phyloP scores from a whole-genome alignment of 192 early-diverging fungal species.

The Mortierella claussenii region DNA sequence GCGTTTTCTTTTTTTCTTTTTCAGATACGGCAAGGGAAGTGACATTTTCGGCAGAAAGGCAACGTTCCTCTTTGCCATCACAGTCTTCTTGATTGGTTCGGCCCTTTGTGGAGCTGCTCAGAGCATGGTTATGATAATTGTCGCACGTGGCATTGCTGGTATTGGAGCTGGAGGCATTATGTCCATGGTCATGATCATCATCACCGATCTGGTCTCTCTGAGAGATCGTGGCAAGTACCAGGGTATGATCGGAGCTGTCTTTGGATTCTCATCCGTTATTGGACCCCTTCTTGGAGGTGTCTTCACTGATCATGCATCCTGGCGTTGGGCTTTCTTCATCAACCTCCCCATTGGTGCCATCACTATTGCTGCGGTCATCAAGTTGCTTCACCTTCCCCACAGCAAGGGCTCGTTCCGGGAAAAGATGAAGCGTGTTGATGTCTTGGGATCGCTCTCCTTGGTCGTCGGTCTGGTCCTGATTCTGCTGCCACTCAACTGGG shows the following conservation, averaged over 20 bases:
- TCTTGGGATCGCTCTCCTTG: conserved; percentile 62
- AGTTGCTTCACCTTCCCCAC: conserved; percentile 67
- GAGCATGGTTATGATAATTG: conserved; percentile 69
- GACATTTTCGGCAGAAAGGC: conserved; percentile 86
- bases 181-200: conserved; percentile 71
- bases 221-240: conserved; percentile 75
- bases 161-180: conserved; percentile 74
- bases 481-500: conserved; percentile 78
- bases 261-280: conserved; percentile 61
- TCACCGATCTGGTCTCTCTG: conserved; percentile 71
- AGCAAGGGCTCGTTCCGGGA: conserved; percentile 55
- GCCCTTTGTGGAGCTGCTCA: conserved; percentile 69
- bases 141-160: conserved; percentile 77
- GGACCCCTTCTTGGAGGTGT: conserved; percentile 70
- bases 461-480: conserved; percentile 66
- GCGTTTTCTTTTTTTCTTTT: too few species aligned
- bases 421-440: conserved; percentile 74
- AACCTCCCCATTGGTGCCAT: conserved; percentile 68
- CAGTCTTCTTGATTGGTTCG: conserved; percentile 73
- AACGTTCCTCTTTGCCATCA: conserved; percentile 69
- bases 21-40: conserved; percentile 73
- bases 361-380: conserved; percentile 49
- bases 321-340: conserved; percentile 71
- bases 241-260: conserved; percentile 64
- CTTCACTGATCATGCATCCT: conserved; percentile 65